These are phyloP conservation scores for Rhododendron ferrugineum DNA, from an alignment of 148 eudicot genomes.

Conservation along the genomic window DNA sequence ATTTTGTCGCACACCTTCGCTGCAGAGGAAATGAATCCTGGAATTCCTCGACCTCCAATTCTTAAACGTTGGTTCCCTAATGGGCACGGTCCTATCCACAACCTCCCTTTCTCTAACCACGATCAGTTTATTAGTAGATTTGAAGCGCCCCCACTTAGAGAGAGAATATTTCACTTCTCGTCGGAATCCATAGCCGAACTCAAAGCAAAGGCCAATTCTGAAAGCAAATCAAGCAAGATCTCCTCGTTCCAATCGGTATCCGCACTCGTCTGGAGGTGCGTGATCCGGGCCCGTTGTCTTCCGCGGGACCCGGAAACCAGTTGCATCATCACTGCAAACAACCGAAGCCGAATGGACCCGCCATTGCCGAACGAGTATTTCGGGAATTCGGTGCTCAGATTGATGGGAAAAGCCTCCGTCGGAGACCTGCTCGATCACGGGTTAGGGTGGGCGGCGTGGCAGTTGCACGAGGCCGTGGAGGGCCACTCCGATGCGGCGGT, in stretches of 20 bases:
- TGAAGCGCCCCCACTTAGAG: conserved; percentile 15
- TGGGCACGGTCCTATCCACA: conserved; percentile 6
- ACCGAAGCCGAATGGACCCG: conserved; percentile 20
- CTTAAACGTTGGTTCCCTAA: conserved; percentile 20
- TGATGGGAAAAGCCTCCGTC: neutral
- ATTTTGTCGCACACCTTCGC: conserved; percentile 13
- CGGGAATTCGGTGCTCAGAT: conserved; percentile 14
- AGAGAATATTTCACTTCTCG: conserved; percentile 27
- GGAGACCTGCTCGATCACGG: neutral
- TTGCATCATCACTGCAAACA: conserved; percentile 11
- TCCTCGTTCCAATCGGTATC: conserved; percentile 27
- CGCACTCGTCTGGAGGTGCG: conserved; percentile 22
- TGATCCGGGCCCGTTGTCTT: conserved; percentile 9
- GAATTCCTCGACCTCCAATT: conserved; percentile 16
- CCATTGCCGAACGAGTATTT: conserved; percentile 21
- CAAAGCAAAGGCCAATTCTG: conserved; percentile 21
- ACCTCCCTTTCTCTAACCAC: conserved; percentile 22
- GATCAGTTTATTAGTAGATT: conserved; percentile 21
- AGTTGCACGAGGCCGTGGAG: neutral
- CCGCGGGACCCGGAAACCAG: neutral
- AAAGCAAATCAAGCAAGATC: conserved; percentile 12
- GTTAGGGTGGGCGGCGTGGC: neutral
- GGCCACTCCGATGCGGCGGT: conserved; percentile 12
- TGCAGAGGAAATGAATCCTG: neutral
- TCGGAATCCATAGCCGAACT: conserved; percentile 12